Evolutionary conservation across 225 moss, liverwort and hornwort genomes (phyloP).

Genomic region (Polytrichum formosum): DNA sequence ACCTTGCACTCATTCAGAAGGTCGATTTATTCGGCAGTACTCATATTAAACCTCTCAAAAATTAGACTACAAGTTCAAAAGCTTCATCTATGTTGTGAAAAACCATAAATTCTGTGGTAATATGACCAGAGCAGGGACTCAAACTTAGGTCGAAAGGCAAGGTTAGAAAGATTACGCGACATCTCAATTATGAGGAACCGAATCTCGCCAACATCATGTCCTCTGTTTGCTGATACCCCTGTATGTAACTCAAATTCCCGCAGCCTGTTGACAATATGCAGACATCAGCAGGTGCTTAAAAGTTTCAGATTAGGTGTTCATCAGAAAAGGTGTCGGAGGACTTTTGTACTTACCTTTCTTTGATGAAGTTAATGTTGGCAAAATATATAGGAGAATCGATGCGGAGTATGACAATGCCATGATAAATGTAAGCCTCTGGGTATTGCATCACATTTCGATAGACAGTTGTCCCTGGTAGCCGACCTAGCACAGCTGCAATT

Average conservation of each 20-base stretch:
- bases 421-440: constrained; percentile 86
- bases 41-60: too few species aligned
- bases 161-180: constrained; percentile 62
- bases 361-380: constrained; percentile 80
- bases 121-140: neutral
- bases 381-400: constrained; percentile 99
- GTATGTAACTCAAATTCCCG: constrained; percentile 64
- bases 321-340: constrained; percentile 7
- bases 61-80: too few species aligned
- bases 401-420: constrained; percentile 90
- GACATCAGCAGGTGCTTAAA: constrained; percentile 18
- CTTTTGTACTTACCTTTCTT: constrained; percentile 49
- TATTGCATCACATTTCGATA: constrained; percentile 86
- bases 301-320: neutral
- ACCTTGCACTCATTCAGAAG: too few species aligned
- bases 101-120: too few species aligned
- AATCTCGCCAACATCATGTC: constrained; percentile 51
- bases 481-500: constrained; percentile 77
- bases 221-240: constrained; percentile 53
- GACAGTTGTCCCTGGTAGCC: constrained; percentile 93
- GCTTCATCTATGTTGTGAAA: too few species aligned
- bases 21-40: too few species aligned
- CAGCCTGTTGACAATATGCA: constrained; percentile 35
- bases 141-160: neutral
- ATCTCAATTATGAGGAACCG: constrained; percentile 86